Percentiles rank a stretch among this genome's conserved stretches.
Conservation (phyloP, 1,139 yeast species). For the Pichia sp. region DNA sequence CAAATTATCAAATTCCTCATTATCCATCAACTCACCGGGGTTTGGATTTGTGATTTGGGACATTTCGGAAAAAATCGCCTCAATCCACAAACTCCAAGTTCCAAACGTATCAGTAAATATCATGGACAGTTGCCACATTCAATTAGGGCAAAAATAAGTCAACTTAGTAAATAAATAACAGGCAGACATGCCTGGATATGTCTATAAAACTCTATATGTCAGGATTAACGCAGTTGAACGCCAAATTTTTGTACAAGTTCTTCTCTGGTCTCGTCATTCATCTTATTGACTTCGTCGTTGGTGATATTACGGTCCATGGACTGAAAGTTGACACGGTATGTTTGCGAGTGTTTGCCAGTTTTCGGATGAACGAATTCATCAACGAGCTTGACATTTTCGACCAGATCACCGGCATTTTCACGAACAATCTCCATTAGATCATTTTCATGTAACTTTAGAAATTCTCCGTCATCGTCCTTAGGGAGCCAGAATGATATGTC, state of each 20-base stretch:
- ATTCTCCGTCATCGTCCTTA: conserved; percentile 20
- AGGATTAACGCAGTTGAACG: conserved; percentile 53
- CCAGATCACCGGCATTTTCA: conserved; percentile 76
- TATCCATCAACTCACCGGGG: too few relatives aligned
- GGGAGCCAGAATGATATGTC: conserved; percentile 94
- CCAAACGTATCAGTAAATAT: too few relatives aligned
- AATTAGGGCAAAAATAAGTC: too few relatives aligned
- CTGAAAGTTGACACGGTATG: conserved; percentile 88
- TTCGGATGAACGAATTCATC: conserved; percentile 87
- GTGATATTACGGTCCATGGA: conserved; percentile 92
- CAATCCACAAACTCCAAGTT: too few relatives aligned
- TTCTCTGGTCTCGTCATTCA: conserved; percentile 58
- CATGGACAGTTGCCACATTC: too few relatives aligned
- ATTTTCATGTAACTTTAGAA: conserved; percentile 57
- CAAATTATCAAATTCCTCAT: too few relatives aligned
- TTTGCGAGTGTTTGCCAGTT: conserved; percentile 66
- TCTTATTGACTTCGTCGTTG: conserved; percentile 65
- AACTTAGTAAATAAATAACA: too few relatives aligned
- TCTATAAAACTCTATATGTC: too few relatives aligned
- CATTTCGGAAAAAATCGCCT: too few relatives aligned
- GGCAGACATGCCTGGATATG: too few relatives aligned
- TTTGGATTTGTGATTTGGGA: too few relatives aligned
- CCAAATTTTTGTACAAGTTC: conserved; percentile 45
- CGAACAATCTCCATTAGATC: conserved; percentile 94
- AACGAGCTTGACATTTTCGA: conserved; percentile 72